Conservation (phyloP, 202 grass and related monocot species). For the Zoysia matrella region DNA sequence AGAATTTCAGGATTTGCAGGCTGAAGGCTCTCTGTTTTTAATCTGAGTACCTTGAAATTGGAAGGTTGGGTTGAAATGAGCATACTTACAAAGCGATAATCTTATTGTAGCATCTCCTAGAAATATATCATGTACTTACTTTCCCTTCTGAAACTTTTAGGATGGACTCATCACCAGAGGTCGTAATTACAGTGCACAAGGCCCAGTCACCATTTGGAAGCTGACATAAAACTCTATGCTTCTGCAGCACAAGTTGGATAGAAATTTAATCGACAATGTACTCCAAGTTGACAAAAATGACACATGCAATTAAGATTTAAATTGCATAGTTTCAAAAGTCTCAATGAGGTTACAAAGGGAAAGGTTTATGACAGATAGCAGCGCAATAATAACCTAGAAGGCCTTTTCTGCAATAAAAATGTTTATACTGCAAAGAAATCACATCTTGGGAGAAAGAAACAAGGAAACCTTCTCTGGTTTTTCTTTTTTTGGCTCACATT, state of each 20-base stretch:
- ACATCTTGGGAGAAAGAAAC: background rate
- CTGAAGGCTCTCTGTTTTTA: slow-evolving; percentile 82
- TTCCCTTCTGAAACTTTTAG: slow-evolving; percentile 70
- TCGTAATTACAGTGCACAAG: slow-evolving; percentile 77
- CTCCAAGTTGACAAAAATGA: slow-evolving; percentile 35
- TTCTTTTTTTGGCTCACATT: too few relatives aligned
- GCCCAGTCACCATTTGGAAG: slow-evolving; percentile 80
- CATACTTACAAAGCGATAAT: background rate
- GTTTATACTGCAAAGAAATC: background rate
- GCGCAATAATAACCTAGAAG: background rate
- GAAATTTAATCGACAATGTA: slow-evolving; percentile 16
- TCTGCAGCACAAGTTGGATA: slow-evolving; percentile 60
- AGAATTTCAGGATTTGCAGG: slow-evolving; percentile 98
- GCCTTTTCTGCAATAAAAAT: background rate
- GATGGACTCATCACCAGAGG: slow-evolving; percentile 73
- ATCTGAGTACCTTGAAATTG: slow-evolving; percentile 64
- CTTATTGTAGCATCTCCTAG: slow-evolving; percentile 1
- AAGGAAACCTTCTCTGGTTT: too few relatives aligned
- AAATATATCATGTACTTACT: slow-evolving; percentile 63
- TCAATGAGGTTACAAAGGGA: background rate
- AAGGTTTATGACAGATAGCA: slow-evolving; percentile 11
- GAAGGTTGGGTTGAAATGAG: slow-evolving; percentile 28
- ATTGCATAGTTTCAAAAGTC: background rate
- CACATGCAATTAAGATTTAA: background rate
- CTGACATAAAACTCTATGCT: slow-evolving; percentile 80